These are phyloP conservation scores for Pyrus bretschneideri DNA, from an alignment of 306 rosid genomes.

Conservation along the genomic window DNA sequence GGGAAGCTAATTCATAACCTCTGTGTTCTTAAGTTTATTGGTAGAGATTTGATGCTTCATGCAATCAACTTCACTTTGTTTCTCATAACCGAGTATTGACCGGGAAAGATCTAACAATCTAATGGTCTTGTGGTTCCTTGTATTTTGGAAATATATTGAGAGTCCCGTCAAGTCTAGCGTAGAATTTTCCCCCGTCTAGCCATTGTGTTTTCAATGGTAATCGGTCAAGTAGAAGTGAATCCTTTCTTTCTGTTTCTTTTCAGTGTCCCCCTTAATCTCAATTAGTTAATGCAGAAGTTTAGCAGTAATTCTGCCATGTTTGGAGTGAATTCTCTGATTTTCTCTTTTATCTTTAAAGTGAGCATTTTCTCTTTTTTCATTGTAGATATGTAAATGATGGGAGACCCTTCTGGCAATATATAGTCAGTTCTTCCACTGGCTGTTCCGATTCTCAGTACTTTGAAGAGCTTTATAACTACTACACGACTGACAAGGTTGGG, in stretches of 20 bases:
- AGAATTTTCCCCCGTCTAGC: background rate
- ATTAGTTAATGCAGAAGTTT: background rate
- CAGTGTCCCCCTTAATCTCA: background rate
- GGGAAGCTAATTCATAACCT: background rate
- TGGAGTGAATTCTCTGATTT: background rate
- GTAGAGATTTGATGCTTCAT: background rate
- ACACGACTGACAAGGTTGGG: conserved; percentile 75
- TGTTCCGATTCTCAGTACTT: conserved; percentile 92
- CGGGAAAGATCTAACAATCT: background rate
- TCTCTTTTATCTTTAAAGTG: background rate
- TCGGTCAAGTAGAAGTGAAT: background rate
- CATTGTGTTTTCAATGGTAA: background rate
- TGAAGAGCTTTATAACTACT: conserved; percentile 86
- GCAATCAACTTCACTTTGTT: background rate
- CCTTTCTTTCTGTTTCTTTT: background rate
- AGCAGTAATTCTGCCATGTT: background rate
- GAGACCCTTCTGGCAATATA: conserved; percentile 94
- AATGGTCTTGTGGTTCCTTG: background rate
- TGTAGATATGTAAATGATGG: conserved; percentile 95
- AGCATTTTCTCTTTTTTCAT: background rate
- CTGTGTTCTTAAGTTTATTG: background rate
- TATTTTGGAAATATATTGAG: background rate
- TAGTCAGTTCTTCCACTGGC: conserved; percentile 85
- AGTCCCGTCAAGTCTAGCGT: background rate
- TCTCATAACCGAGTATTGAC: background rate